Conservation (phyloP, 805 yeast genomes). For the Wickerhamiella sorbophila region DNA sequence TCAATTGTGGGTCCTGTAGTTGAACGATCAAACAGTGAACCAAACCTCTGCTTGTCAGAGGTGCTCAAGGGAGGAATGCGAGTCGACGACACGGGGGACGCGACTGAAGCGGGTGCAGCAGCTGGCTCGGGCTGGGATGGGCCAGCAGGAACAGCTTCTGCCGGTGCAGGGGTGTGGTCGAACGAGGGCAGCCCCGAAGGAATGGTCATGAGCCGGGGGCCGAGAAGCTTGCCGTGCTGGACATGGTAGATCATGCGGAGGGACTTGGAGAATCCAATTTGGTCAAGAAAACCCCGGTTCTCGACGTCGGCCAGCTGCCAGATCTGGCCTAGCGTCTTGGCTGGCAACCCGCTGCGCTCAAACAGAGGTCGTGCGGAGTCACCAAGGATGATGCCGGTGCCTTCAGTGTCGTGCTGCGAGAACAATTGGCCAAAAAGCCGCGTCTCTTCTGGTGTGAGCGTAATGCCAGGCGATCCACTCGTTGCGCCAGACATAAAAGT, state of each 20-base stretch:
- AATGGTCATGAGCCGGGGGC: conserved; percentile 36
- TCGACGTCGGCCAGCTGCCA: conserved; percentile 93
- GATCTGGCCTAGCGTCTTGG: conserved; percentile 67
- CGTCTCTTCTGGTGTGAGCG: conserved; percentile 61
- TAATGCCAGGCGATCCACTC: conserved; percentile 5
- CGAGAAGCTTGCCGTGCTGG: conserved; percentile 54
- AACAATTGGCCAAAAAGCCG: conserved; percentile 60
- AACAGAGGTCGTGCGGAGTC: conserved; percentile 69
- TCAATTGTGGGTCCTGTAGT: conserved; percentile 50
- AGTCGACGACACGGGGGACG: conserved; percentile 1
- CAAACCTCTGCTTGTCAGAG: conserved; percentile 25
- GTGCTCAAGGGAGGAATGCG: conserved; percentile 25
- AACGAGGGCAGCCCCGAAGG: conserved; percentile 56
- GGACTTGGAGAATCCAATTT: conserved; percentile 68
- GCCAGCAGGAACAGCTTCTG: conserved; percentile 4
- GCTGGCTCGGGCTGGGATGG: not conserved
- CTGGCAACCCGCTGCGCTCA: conserved; percentile 73
- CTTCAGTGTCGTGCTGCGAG: conserved; percentile 63
- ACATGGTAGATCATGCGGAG: conserved; percentile 81
- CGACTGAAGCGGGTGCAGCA: not conserved
- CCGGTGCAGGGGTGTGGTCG: conserved; percentile 20
- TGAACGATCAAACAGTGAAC: conserved; percentile 49
- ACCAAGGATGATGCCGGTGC: conserved; percentile 74
- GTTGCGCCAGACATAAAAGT: not conserved
- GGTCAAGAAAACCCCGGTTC: conserved; percentile 72